Percentiles rank a stretch among this genome's conserved stretches.
These are phyloP conservation scores for Lactarius tabidus DNA, from an alignment of 768 basidiomycete genomes.

Conservation along the genomic window DNA sequence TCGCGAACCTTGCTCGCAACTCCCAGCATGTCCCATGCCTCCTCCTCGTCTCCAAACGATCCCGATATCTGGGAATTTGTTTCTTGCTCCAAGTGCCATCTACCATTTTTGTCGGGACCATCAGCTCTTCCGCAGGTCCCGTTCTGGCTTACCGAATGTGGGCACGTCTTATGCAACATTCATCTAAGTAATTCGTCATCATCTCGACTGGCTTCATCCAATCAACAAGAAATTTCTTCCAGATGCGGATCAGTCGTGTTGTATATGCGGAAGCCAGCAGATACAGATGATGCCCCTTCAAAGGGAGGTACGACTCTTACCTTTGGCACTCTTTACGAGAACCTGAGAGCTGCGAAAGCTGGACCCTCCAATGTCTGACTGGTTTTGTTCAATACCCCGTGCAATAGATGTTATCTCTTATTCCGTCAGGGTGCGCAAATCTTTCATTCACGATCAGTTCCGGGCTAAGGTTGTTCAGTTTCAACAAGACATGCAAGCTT, in stretches of 20 bases:
- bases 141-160: conserved; percentile 88
- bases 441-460: neutral
- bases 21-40: conserved; percentile 37
- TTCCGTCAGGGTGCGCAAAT: conserved; percentile 54
- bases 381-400: conserved; percentile 66
- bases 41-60: conserved; percentile 31
- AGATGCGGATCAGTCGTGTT: conserved; percentile 74
- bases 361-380: conserved; percentile 76
- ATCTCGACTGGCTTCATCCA: neutral
- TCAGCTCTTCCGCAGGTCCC: conserved; percentile 55
- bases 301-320: conserved; percentile 49
- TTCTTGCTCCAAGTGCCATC: conserved; percentile 62
- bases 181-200: conserved; percentile 61
- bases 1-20: too few species aligned
- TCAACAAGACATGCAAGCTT: conserved; percentile 71
- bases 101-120: conserved; percentile 54
- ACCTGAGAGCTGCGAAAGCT: conserved; percentile 42
- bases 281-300: conserved; percentile 73
- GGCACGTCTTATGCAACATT: conserved; percentile 79
- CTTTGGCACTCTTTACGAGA: neutral
- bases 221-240: neutral
- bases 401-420: conserved; percentile 61
- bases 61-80: conserved; percentile 83
- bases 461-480: conserved; percentile 46
- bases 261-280: conserved; percentile 57